These are phyloP conservation scores for Dothidotthia symphoricarpi DNA, from an alignment of 2,329 filamentous ascomycete species.

Conservation along the genomic window DNA sequence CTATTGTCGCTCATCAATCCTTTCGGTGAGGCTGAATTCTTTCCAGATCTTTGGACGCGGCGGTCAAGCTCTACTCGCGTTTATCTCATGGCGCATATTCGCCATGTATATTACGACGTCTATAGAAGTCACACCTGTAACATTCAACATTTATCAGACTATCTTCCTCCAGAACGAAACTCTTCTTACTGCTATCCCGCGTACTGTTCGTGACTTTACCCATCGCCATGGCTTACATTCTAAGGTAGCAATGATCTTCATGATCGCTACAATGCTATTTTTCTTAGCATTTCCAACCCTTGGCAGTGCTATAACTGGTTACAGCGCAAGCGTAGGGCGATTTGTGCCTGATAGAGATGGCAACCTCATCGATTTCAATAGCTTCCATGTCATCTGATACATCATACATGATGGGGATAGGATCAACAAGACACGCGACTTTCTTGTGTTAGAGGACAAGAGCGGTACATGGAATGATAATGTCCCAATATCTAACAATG, in stretches of 20 bases:
- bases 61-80: constrained; percentile 19
- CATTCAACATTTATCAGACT: constrained; percentile 2
- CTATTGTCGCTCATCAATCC: not conserved
- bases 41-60: constrained; percentile 19
- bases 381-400: constrained; percentile 4
- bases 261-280: constrained; percentile 10
- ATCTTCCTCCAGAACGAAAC: constrained; percentile 2
- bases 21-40: not conserved
- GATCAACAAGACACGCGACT: constrained; percentile 4
- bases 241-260: constrained; percentile 15
- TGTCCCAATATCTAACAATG: no score
- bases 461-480: no score
- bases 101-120: constrained; percentile 18
- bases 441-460: no score
- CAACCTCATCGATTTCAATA: constrained; percentile 2
- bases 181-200: not conserved
- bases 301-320: constrained; percentile 15
- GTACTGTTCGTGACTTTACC: constrained; percentile 4
- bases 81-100: constrained; percentile 19
- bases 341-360: constrained; percentile 4
- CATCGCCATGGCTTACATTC: constrained; percentile 4
- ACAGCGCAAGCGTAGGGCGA: constrained; percentile 7
- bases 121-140: constrained; percentile 17
- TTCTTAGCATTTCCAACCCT: constrained; percentile 13
- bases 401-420: constrained; percentile 10